Conservation (phyloP, 305 asterid genomes). For the Fraxinus xanthoxyloides region DNA sequence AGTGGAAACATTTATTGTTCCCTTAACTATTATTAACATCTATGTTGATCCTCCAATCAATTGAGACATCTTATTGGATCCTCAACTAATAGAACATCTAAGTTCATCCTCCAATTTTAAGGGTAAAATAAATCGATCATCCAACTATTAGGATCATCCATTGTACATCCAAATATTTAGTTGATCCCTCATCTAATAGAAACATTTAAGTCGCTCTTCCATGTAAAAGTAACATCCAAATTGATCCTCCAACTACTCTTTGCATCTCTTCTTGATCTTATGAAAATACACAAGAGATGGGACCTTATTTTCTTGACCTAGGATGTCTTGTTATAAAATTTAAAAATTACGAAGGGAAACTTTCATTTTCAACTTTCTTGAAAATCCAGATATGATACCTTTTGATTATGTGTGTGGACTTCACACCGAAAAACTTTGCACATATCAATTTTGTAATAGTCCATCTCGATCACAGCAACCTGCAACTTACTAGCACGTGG, state of each 20-base stretch:
- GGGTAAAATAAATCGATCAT: neutral
- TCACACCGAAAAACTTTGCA: neutral
- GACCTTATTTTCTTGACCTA: neutral
- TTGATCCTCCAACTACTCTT: too few species aligned
- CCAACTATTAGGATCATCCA: neutral
- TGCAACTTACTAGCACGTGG: too few species aligned
- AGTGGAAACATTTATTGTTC: too few species aligned
- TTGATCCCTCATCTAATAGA: too few species aligned
- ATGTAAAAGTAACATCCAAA: too few species aligned
- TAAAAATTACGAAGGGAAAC: neutral
- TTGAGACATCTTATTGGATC: neutral
- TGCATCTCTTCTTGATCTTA: neutral
- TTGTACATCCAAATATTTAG: too few species aligned
- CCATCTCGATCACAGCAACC: neutral
- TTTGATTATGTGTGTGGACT: neutral
- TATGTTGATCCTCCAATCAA: neutral
- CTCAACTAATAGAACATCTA: neutral
- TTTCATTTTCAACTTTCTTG: neutral
- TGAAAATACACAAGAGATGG: neutral
- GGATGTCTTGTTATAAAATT: neutral
- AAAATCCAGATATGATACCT: neutral
- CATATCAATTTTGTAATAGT: neutral
- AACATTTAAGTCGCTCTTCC: neutral
- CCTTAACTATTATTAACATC: too few species aligned
- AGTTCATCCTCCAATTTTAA: neutral